Evolutionary conservation across 257 asterid species (phyloP), one percentile per base, ranked within the genome.

Genomic region (Lavandula angustifolia): DNA sequence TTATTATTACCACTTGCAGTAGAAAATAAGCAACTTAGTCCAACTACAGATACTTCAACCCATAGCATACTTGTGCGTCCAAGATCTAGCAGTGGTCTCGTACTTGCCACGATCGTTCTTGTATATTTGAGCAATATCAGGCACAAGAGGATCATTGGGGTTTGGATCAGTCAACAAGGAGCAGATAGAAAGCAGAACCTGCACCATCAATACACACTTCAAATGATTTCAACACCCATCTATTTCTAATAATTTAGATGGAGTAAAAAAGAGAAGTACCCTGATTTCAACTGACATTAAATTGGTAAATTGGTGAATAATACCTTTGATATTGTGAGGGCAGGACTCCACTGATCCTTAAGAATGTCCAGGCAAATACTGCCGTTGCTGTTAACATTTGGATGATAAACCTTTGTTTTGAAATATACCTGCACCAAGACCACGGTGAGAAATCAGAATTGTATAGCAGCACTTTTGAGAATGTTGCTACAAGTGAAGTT

Each of bases 61-160:
- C 94, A 83, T 87, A 16, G 89, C 96, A 38, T 82, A 84, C 72
- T 86, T 86, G 82, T 84, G 92, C 53, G 96, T 89, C 96, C 95
- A 89, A 43, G 85, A 71, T 52, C 91, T 85, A 12, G 92, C 95
- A 13, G 92, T 89, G 54, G 78, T 68, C 79, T 86, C 96, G 7
- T 89, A 89, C 84, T 86, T 84, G 48, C 61, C 68, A 67, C 78
- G 82, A 42, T 89, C 88, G 0, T 80, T 82, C 87, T 82, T 89
- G 85, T 89, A 89, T 73, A 66, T 76, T 72, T 86, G 85, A 68
- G 96, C 96, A 54, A 89, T 86, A 78, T 89, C 95, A 1, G 95
- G 95, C 54, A 86, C 95, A 22, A 88, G 87, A 22, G 96, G 96
- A 73, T 88, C 96, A 32, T 86, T 90, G 1, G 95, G 90, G 27